Conservation (phyloP, 495 filamentous ascomycete genomes). For the Penicillium paradoxum region DNA sequence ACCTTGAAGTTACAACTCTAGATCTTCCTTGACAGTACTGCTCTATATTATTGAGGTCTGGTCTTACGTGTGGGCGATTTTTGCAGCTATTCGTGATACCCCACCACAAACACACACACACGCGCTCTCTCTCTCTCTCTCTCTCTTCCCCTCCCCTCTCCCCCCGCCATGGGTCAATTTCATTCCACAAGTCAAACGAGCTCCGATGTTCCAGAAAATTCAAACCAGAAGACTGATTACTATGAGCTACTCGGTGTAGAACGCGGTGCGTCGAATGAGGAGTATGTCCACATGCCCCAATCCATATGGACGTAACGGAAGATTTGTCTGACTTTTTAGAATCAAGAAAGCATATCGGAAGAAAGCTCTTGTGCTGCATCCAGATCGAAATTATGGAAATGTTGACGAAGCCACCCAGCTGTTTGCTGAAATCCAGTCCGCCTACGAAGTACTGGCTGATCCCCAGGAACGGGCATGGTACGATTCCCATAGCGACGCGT, state of each 20-base stretch:
- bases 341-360: conserved; percentile 90
- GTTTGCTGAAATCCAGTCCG: conserved; percentile 88
- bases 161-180: conserved; percentile 65
- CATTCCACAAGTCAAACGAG: conserved; percentile 57
- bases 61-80: too few species aligned
- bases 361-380: conserved; percentile 90
- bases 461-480: conserved; percentile 97
- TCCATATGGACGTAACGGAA: neutral
- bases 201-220: conserved; percentile 15
- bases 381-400: conserved; percentile 89
- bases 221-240: conserved; percentile 68
- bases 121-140: too few species aligned
- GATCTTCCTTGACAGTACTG: too few species aligned
- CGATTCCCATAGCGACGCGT: conserved; percentile 83
- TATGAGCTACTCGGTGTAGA: conserved; percentile 82
- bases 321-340: conserved; percentile 36
- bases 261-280: conserved; percentile 69
- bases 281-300: conserved; percentile 51
- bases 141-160: neutral
- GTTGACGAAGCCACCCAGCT: conserved; percentile 72
- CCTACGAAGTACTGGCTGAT: conserved; percentile 93
- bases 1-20: too few species aligned
- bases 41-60: too few species aligned
- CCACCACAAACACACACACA: too few species aligned
- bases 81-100: neutral